Percentiles rank a stretch among this genome's conserved stretches.
Evolutionary conservation across 2,329 filamentous ascomycete species (phyloP).

Genomic region (Esteya vermicola): DNA sequence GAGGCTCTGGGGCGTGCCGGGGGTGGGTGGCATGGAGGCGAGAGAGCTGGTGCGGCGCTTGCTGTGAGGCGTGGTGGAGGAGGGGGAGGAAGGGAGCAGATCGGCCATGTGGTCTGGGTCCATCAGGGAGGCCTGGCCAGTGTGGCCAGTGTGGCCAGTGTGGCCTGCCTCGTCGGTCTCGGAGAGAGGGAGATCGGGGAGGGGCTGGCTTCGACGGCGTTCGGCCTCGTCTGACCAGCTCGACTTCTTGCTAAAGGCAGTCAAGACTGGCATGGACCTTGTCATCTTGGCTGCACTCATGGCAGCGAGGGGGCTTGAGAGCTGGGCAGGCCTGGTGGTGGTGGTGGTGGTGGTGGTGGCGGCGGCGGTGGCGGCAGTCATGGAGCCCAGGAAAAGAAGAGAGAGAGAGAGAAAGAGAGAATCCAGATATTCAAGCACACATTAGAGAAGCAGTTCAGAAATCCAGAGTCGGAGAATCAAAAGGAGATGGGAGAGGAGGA

Average conservation of each 20-base stretch:
- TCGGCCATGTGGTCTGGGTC: too few species aligned
- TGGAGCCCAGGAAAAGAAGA: background rate
- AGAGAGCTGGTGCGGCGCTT: background rate
- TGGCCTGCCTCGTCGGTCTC: background rate
- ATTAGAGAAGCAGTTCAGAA: too few species aligned
- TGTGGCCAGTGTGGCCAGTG: too few species aligned
- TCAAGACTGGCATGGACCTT: too few species aligned
- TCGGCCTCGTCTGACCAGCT: too few species aligned
- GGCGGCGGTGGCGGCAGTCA: background rate
- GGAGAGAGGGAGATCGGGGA: background rate
- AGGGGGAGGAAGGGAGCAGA: too few species aligned
- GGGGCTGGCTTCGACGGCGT: too few species aligned
- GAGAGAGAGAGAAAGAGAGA: background rate
- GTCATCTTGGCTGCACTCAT: background rate
- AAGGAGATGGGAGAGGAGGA: background rate
- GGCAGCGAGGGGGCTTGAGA: background rate
- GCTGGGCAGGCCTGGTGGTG: background rate
- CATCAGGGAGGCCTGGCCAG: too few species aligned
- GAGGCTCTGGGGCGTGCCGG: background rate
- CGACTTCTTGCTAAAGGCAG: too few species aligned
- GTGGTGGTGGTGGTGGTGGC: background rate
- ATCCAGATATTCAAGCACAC: too few species aligned
- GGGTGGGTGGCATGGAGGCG: slow-evolving; percentile 1
- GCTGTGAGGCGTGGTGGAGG: background rate
- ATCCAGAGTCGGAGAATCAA: too few species aligned